Evolutionary conservation across 164 flowering plant genomes (phyloP), one percentile per base, ranked within the genome.

Genomic region (Cinnamomum micranthum): DNA sequence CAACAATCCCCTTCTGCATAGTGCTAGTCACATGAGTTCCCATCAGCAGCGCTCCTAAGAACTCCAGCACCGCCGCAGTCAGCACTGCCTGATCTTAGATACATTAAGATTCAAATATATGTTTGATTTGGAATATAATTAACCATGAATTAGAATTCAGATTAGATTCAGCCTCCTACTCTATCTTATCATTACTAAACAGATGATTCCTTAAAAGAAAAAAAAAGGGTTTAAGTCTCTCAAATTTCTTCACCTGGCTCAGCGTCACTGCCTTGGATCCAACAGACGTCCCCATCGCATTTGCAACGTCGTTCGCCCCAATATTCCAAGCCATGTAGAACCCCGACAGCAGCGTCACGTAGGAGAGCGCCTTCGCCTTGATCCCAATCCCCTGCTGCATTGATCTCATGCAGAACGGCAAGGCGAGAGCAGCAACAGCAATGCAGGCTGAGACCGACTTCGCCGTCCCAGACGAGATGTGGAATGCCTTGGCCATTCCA

Each of bases 251-350:
- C 47, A 41, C 47, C 84, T 93, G 97, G 75, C 93, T 76, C 20
- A 92, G 86, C 47, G 90, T 82, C 79, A 96, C 79, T 15, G 99
- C 99, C 19, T 98, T 97, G 0, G 97, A 92, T 1, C 98, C 98
- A 19, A 95, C 98, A 4, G 97, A 92, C 35, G 98, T 95, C 68
- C 98, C 98, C 97, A 93, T 93, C 23, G 98, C 98, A 80, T 95
- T 95, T 13, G 98, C 98, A 66, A 95, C 98, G 74, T 95, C 98
- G 65, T 95, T 95, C 13, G 98, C 98, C 41, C 98, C 98, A 52
- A 95, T 95, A 66, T 95, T 95, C 98, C 98, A 93, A 15, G 98
- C 98, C 98, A 95, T 95, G 82, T 89, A 95, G 73, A 93, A 91
- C 4, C 98, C 98, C 28, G 85, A 88, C 77, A 95, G 71, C 65